phyloP scores from a whole-genome alignment of 2,329 filamentous ascomycete genomes.

The Claviceps sp. region DNA sequence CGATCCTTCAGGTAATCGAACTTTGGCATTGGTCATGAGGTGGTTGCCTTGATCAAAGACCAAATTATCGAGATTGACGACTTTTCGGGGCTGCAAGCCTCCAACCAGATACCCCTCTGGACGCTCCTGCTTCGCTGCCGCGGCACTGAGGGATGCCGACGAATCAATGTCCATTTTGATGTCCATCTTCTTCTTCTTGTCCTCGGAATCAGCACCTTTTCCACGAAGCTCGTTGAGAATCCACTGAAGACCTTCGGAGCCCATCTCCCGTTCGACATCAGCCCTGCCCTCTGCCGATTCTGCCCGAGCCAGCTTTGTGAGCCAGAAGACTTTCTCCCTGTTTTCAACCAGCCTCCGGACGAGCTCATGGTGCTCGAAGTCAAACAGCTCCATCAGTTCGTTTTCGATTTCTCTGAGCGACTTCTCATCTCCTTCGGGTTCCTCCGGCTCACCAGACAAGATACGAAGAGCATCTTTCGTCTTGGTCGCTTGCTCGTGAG shows the following conservation, averaged over 20 bases:
- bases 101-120: conserved; percentile 60
- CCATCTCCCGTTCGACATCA: conserved; percentile 80
- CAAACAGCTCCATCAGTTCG: conserved; percentile 94
- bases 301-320: conserved; percentile 72
- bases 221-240: conserved; percentile 83
- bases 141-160: conserved; percentile 42
- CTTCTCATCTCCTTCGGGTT: conserved; percentile 64
- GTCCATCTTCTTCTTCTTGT: conserved; percentile 56
- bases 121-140: conserved; percentile 37
- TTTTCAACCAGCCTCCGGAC: conserved; percentile 87
- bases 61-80: conserved; percentile 90
- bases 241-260: conserved; percentile 69
- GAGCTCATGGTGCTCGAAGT: conserved; percentile 89
- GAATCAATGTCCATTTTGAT: conserved; percentile 94
- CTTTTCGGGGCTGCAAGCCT: conserved; percentile 70
- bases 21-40: conserved; percentile 97
- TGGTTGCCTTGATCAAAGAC: conserved; percentile 97
- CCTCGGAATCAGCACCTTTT: conserved; percentile 46
- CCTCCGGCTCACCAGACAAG: conserved; percentile 60
- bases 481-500: conserved; percentile 88
- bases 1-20: conserved; percentile 83
- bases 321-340: conserved; percentile 89
- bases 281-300: conserved; percentile 66
- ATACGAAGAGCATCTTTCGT: conserved; percentile 73
- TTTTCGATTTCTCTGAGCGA: conserved; percentile 90